Evolutionary conservation across 2,329 filamentous ascomycete species (phyloP).

Genomic region (Cercospora berteroae): DNA sequence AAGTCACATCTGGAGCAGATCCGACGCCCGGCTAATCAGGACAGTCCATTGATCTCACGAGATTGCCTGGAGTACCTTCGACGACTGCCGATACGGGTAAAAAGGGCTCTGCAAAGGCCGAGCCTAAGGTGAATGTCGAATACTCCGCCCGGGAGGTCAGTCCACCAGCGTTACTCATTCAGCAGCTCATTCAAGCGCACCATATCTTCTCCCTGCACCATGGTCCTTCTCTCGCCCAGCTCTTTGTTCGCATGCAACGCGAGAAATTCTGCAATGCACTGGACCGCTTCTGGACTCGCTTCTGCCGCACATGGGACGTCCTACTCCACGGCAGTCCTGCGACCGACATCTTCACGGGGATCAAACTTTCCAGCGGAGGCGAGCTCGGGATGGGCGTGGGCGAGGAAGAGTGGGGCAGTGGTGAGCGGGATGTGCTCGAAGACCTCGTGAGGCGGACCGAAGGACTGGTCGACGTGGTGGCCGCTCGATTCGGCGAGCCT

Average conservation of each 20-base stretch:
- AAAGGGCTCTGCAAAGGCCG: slow-evolving; percentile 25
- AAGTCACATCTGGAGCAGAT: slow-evolving; percentile 41
- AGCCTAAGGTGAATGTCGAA: slow-evolving; percentile 55
- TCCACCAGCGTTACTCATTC: slow-evolving; percentile 71
- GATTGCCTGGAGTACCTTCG: slow-evolving; percentile 55
- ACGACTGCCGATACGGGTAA: slow-evolving; percentile 34
- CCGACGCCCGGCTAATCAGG: slow-evolving; percentile 15
- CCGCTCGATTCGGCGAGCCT: slow-evolving; percentile 75
- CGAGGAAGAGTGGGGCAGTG: slow-evolving; percentile 91
- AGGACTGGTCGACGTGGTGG: slow-evolving; percentile 82
- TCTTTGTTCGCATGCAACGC: slow-evolving; percentile 65
- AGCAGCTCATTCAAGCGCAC: slow-evolving; percentile 81
- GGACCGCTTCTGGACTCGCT: slow-evolving; percentile 76
- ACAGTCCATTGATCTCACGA: slow-evolving; percentile 78
- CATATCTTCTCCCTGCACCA: slow-evolving; percentile 85
- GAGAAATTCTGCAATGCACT: slow-evolving; percentile 70
- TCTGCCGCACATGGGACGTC: slow-evolving; percentile 73
- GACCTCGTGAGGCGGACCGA: slow-evolving; percentile 77
- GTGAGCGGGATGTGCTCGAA: slow-evolving; percentile 88
- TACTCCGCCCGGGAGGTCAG: slow-evolving; percentile 91
- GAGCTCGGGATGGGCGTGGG: slow-evolving; percentile 93
- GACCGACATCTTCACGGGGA: slow-evolving; percentile 72
- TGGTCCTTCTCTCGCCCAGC: slow-evolving; percentile 66
- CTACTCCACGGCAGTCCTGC: slow-evolving; percentile 86
- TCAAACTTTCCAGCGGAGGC: slow-evolving; percentile 85